Conservation (phyloP, 371 early-diverging fungal genomes). For the Rhizomucor pusillus region DNA sequence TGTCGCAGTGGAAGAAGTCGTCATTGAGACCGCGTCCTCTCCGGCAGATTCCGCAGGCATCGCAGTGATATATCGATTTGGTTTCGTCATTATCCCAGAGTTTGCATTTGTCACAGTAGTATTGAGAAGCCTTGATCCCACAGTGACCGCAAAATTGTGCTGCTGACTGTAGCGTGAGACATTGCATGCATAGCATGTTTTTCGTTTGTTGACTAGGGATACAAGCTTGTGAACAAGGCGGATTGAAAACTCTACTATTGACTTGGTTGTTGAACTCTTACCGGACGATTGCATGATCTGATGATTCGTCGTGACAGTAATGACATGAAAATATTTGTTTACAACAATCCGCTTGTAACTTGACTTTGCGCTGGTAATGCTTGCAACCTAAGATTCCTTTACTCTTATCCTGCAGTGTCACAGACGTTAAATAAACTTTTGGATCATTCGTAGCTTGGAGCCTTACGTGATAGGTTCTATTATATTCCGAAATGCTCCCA, state of each 20-base stretch:
- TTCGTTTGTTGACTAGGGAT: slow-evolving; percentile 62
- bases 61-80: slow-evolving; percentile 88
- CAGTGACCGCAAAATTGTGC: slow-evolving; percentile 76
- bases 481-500: background rate
- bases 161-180: slow-evolving; percentile 80
- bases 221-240: too few relatives aligned
- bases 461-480: background rate
- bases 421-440: background rate
- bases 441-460: background rate
- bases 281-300: slow-evolving; percentile 86
- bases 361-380: slow-evolving; percentile 89
- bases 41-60: slow-evolving; percentile 91
- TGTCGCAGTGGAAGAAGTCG: slow-evolving; percentile 93
- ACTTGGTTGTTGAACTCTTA: slow-evolving; percentile 26
- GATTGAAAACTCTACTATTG: background rate
- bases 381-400: slow-evolving; percentile 74
- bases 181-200: slow-evolving; percentile 93
- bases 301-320: slow-evolving; percentile 92
- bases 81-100: slow-evolving; percentile 86
- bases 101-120: slow-evolving; percentile 92
- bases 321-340: slow-evolving; percentile 86
- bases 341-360: slow-evolving; percentile 92
- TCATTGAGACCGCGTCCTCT: slow-evolving; percentile 75
- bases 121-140: slow-evolving; percentile 59
- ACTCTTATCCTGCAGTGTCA: slow-evolving; percentile 42